A percentile compares a stretch with the other conserved stretches of the same genome.
Conservation (phyloP, 371 early-diverging fungal genomes). For the Funneliformis caledonium region DNA sequence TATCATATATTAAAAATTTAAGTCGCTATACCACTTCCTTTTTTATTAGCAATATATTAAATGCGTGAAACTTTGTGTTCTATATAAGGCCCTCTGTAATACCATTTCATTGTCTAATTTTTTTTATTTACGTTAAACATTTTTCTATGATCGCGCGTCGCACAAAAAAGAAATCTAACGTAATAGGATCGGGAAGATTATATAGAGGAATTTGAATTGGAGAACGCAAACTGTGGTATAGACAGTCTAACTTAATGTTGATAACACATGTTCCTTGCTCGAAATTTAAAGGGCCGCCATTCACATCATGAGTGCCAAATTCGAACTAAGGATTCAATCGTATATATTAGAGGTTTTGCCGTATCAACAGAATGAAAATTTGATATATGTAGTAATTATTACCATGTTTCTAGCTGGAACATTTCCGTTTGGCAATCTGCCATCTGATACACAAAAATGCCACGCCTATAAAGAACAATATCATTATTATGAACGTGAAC, state of each 20-base stretch:
- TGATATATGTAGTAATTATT: neutral
- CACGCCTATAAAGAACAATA: neutral
- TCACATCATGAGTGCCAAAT: neutral
- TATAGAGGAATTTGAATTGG: neutral
- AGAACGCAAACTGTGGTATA: slow-evolving; percentile 11
- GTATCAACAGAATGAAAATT: too few relatives aligned
- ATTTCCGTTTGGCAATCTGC: neutral
- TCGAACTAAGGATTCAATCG: neutral
- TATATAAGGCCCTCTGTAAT: too few relatives aligned
- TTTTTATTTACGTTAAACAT: too few relatives aligned
- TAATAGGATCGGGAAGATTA: slow-evolving; percentile 7
- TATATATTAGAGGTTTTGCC: neutral
- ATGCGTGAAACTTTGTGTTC: too few relatives aligned
- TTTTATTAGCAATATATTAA: too few relatives aligned
- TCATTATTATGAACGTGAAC: neutral
- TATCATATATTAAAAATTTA: too few relatives aligned
- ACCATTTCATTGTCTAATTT: too few relatives aligned
- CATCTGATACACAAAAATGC: slow-evolving; percentile 17
- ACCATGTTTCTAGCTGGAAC: neutral
- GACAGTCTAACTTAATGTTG: neutral
- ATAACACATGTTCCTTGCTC: slow-evolving; percentile 16
- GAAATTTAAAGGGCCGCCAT: neutral
- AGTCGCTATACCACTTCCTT: too few relatives aligned
- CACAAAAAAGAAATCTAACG: slow-evolving; percentile 21
- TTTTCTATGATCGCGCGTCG: too few relatives aligned